A percentile compares a stretch with the other conserved stretches of the same genome.
Evolutionary conservation across 192 early-diverging fungal genomes (phyloP).

Genomic region (Rhizophlyctis rosea): DNA sequence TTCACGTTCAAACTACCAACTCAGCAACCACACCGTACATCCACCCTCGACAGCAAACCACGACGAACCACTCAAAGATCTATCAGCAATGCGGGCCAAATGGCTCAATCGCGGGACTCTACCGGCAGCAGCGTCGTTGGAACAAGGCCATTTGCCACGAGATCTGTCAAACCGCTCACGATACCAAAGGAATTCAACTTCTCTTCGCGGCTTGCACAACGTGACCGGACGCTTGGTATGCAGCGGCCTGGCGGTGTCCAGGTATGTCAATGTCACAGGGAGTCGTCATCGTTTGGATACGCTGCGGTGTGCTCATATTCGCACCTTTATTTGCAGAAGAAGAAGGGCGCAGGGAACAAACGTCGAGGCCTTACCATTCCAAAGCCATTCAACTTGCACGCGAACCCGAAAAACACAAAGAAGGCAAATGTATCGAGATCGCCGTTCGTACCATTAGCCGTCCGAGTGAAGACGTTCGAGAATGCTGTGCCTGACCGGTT

Average conservation of each 20-base stretch:
- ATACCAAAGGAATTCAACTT: slow-evolving; percentile 45
- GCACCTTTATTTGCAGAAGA: no score
- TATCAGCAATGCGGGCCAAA: background rate
- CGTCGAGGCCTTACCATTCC: slow-evolving; percentile 43
- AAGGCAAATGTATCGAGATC: no score
- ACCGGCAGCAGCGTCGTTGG: slow-evolving; percentile 6
- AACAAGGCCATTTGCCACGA: background rate
- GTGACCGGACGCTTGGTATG: slow-evolving; percentile 7
- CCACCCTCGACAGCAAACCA: background rate
- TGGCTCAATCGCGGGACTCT: background rate
- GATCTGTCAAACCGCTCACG: slow-evolving; percentile 19
- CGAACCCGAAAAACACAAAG: slow-evolving; percentile 10
- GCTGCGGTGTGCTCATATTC: no score
- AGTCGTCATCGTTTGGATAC: no score
- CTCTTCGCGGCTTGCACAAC: slow-evolving; percentile 15
- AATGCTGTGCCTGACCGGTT: slow-evolving; percentile 29
- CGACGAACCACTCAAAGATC: background rate
- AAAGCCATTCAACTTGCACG: slow-evolving; percentile 48
- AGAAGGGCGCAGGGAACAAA: slow-evolving; percentile 17
- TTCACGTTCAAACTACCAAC: no score
- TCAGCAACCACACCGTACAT: background rate
- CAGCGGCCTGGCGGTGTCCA: slow-evolving; percentile 18
- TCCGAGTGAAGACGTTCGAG: slow-evolving; percentile 36
- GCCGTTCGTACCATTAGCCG: slow-evolving; percentile 46
- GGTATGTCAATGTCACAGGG: slow-evolving; percentile 6